Evolutionary conservation across 2,329 filamentous ascomycete species (phyloP).

Genomic region (Arachnopeziza araneosa): DNA sequence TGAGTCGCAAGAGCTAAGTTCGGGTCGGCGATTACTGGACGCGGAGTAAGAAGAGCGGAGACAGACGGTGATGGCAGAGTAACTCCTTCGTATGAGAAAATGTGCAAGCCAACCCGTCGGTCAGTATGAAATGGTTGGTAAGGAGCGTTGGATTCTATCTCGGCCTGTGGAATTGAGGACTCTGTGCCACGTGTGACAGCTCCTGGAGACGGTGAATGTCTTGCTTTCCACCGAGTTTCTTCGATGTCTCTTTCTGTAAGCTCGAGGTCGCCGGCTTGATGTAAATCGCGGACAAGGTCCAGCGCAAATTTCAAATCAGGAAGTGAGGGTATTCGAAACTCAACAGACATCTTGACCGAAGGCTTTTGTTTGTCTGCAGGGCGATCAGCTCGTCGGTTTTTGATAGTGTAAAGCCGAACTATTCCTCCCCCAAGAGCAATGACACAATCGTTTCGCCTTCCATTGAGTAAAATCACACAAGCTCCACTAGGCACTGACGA

Average conservation of each 20-base stretch:
- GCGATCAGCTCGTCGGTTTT: constrained; percentile 43
- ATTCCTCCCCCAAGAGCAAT: constrained; percentile 61
- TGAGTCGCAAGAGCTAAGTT: neutral
- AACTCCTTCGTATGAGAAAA: constrained; percentile 41
- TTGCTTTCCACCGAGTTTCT: constrained; percentile 33
- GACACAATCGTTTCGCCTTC: constrained; percentile 56
- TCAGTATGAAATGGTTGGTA: constrained; percentile 97
- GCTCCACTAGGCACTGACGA: constrained; percentile 47
- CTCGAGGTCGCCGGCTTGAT: constrained; percentile 35
- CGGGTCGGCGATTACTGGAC: constrained; percentile 13
- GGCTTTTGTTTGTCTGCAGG: constrained; percentile 52
- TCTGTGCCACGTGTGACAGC: constrained; percentile 39
- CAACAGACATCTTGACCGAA: constrained; percentile 37
- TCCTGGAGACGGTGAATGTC: constrained; percentile 33
- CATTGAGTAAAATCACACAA: constrained; percentile 61
- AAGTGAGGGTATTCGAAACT: constrained; percentile 60
- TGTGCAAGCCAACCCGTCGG: constrained; percentile 70
- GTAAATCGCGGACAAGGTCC: constrained; percentile 50
- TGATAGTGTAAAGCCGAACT: constrained; percentile 53
- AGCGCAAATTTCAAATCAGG: constrained; percentile 55
- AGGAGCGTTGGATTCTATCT: constrained; percentile 92
- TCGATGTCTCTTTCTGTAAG: constrained; percentile 24
- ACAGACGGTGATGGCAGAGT: constrained; percentile 20
- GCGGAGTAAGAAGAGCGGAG: constrained; percentile 22
- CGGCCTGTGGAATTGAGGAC: constrained; percentile 67